These are phyloP conservation scores for Pterulicium gracile DNA, from an alignment of 1,284 basidiomycete species.

Conservation along the genomic window DNA sequence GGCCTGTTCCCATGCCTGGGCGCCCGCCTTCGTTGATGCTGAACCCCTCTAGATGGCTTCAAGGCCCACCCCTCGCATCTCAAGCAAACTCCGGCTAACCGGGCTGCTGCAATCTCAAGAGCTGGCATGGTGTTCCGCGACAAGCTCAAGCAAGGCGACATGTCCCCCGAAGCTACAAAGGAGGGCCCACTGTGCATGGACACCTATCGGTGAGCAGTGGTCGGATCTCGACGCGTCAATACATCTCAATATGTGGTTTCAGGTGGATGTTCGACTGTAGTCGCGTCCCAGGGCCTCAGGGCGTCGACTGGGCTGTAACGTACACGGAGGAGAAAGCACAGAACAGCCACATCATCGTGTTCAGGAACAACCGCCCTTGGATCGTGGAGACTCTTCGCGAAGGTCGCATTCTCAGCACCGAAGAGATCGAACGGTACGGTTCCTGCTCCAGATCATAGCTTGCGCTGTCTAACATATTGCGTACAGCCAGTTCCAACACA, in stretches of 20 bases:
- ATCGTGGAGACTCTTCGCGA: slow-evolving; percentile 50
- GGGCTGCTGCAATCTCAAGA: slow-evolving; percentile 66
- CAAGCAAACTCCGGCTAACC: slow-evolving; percentile 45
- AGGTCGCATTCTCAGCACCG: slow-evolving; percentile 54
- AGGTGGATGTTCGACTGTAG: slow-evolving; percentile 93
- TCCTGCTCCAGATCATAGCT: neutral
- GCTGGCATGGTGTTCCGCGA: slow-evolving; percentile 66
- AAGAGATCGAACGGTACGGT: slow-evolving; percentile 55
- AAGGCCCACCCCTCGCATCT: slow-evolving; percentile 51
- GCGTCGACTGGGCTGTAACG: slow-evolving; percentile 69
- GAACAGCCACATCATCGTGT: slow-evolving; percentile 65
- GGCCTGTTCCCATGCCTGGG: neutral
- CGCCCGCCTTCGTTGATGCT: too few species aligned
- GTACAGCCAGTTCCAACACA: slow-evolving; percentile 62
- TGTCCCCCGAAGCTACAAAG: slow-evolving; percentile 66
- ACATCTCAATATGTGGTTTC: slow-evolving; percentile 3
- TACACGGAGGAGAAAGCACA: slow-evolving; percentile 60
- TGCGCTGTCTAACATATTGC: neutral
- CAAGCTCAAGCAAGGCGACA: slow-evolving; percentile 50
- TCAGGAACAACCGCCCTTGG: slow-evolving; percentile 73
- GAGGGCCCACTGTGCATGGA: slow-evolving; percentile 81
- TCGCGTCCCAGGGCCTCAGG: slow-evolving; percentile 64
- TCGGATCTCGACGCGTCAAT: neutral
- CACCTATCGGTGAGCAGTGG: slow-evolving; percentile 54
- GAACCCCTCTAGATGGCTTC: slow-evolving; percentile 51